Base-by-base conservation (phyloP, 345 rosid species). In the Salix viminalis region DNA sequence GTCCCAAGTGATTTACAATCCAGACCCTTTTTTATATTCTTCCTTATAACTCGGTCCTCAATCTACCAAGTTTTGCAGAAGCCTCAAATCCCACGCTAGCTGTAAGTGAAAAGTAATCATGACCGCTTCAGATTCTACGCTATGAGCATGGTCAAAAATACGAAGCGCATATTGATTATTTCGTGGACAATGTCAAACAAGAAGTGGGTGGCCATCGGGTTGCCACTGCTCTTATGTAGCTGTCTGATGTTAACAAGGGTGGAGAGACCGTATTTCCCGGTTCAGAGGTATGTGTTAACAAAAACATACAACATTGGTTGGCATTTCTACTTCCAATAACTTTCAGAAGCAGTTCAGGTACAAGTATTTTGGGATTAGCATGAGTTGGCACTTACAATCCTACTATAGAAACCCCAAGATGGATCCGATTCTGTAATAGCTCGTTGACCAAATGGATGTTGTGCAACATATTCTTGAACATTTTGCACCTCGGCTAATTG, bases 181-280 rank as follows among this genome's bases (percentile, higher is more conserved):
- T 92, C 86, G 80, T 79, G 56, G 96, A 90, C 85, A 82, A 84
- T 74, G 80, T 26, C 7, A 90, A 89, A 75, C 89, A 69, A 76
- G 42, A 78, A 79, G 82, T 84, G 1, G 97, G 96, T 81, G 97
- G 98, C 76, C 93, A 91, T 70, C 89, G 97, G 69, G 73, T 88
- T 72, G 98, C 92, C 72, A 93, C 98, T 61, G 95, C 91, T 7
- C 79, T 93, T 83, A 90, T 93, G 98, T 93, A 93, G 85, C 80
- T 93, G 89, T 91, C 95, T 65, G 71, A 80, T 62, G 90, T 90
- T 65, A 75, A 78, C 77, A 88, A 80, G 80, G 98, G 98, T 15
- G 98, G 98, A 70, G 98, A 94, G 84, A 94, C 98, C 1, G 80
- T 94, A 69, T 94, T 94, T 77, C 97, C 98, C 60, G 58, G 82